These are phyloP conservation scores for Arachnomyces sp. DNA, from an alignment of 2,329 filamentous ascomycete genomes.

Conservation along the genomic window DNA sequence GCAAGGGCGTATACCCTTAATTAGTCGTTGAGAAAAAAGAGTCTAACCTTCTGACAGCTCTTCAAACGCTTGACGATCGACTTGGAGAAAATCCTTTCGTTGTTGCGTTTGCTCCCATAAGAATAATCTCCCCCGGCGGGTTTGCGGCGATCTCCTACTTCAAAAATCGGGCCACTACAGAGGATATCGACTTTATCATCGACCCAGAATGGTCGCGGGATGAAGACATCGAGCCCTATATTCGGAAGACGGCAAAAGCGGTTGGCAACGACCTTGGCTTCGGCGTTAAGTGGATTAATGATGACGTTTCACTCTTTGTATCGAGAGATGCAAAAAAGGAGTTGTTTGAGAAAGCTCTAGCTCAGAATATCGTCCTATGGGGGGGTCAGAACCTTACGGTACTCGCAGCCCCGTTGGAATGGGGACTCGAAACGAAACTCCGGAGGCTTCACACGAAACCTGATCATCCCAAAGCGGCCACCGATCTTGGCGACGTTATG, in stretches of 20 bases:
- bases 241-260: neutral
- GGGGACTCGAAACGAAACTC: constrained; percentile 8
- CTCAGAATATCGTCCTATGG: constrained; percentile 10
- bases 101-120: constrained; percentile 1
- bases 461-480: constrained; percentile 1
- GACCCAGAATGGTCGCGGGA: constrained; percentile 1
- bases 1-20: too few relatives aligned
- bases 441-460: constrained; percentile 3
- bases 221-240: neutral
- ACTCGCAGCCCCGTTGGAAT: constrained; percentile 9
- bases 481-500: constrained; percentile 7
- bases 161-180: constrained; percentile 1
- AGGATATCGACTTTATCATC: constrained; percentile 4
- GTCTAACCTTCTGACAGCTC: neutral
- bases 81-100: neutral
- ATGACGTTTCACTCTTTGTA: constrained; percentile 5
- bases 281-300: constrained; percentile 8
- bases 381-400: constrained; percentile 3
- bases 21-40: constrained; percentile 1
- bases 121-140: constrained; percentile 1
- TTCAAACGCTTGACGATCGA: constrained; percentile 1
- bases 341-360: constrained; percentile 5
- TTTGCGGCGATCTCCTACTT: constrained; percentile 2
- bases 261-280: constrained; percentile 3
- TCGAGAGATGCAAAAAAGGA: neutral